Evolutionary conservation across 768 basidiomycete species (phyloP).

Genomic region (Hericium erinaceus): DNA sequence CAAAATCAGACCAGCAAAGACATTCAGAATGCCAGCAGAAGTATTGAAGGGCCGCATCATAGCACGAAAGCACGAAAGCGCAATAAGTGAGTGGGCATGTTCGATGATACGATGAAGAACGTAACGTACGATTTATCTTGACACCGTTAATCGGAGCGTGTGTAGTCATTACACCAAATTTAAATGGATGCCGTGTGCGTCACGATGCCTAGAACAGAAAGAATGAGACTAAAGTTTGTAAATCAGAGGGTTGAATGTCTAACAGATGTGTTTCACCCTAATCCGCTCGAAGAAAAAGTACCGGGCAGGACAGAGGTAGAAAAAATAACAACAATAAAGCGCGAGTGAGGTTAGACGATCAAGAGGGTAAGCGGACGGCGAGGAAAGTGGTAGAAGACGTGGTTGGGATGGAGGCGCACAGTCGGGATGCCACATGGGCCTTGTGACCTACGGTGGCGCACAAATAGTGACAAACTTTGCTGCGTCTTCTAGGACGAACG

Average conservation of each 20-base stretch:
- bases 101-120: conserved; percentile 4
- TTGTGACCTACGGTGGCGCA: conserved; percentile 8
- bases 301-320: background rate
- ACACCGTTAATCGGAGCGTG: conserved; percentile 78
- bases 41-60: conserved; percentile 16
- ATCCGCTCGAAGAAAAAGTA: too few species aligned
- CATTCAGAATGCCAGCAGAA: conserved; percentile 18
- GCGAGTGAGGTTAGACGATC: background rate
- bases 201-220: background rate
- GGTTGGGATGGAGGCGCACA: conserved; percentile 9
- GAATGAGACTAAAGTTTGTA: background rate
- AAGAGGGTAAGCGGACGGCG: background rate
- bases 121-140: conserved; percentile 67
- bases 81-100: background rate
- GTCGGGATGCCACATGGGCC: conserved; percentile 8
- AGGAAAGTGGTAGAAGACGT: background rate
- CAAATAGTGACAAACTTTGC: background rate
- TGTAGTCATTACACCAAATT: conserved; percentile 39
- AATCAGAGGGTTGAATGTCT: background rate
- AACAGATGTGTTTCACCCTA: too few species aligned
- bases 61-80: conserved; percentile 5
- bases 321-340: background rate
- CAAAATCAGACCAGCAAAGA: background rate
- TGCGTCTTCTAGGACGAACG: too few species aligned
- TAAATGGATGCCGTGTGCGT: background rate